Base-by-base conservation (phyloP, 179 eudicot species). In the Silene vulgaris region DNA sequence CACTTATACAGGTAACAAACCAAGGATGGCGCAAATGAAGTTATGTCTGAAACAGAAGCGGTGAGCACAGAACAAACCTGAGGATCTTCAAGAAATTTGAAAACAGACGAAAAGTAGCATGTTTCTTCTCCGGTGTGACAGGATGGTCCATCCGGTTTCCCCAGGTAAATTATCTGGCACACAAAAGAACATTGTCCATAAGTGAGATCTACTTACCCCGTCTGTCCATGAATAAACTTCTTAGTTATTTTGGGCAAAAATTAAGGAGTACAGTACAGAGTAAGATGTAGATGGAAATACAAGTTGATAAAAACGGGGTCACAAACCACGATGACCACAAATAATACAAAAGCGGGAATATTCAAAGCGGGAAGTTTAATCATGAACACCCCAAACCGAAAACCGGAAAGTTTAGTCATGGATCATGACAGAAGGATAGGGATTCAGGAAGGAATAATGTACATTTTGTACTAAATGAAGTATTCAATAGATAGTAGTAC, bases 71-170 rank as follows among this genome's bases (percentile, higher is more conserved):
- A 23, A 19, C 70, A 62, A 50, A 91, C 97, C 90, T 89, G 74
- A 72, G 85, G 67, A 62, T 85, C 65, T 28, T 86, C 84, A 65
- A 85, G 59, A 61, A 79, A 35, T 48, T 86, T 82, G 79, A 82
- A 81, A 71, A 87, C 86, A n/a, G 97, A 87, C 13, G 97, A 87
- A 73, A 82, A 94, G 82, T 92, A 94, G 84, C 98, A 94, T 14
- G 98, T 90, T 79, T 92, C 98, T 21, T 94, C 86, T 50, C 98
- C 97, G 0, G 97, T 94, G 76, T 92, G 97, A 82, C 98, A 94
- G 43, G 90, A 88, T 35, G 97, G 97, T 21, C 98, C 98, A 84
- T 94, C 97, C 65, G 97, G 96, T 86, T 84, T 89, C 73, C 96
- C 97, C 59, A 92, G 85, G 84, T 94, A 94, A 80, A 94, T 88